Evolutionary conservation across 1,284 basidiomycete species (phyloP).

Genomic region (Butyriboletus appendiculatus): DNA sequence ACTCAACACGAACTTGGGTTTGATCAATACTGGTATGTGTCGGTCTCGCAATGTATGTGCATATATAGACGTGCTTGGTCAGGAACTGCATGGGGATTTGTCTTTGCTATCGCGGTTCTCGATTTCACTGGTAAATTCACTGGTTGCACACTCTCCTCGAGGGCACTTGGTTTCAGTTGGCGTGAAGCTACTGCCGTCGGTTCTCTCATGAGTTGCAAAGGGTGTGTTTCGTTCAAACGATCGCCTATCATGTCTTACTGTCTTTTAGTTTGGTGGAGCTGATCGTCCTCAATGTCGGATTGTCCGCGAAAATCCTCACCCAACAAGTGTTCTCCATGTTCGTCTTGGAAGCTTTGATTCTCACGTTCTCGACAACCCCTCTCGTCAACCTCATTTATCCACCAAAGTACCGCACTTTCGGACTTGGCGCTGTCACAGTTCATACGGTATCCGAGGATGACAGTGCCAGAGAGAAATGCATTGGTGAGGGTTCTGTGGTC

Average conservation of each 20-base stretch:
- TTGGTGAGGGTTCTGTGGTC: conserved; percentile 10
- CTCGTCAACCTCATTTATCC: conserved; percentile 81
- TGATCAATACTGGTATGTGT: conserved; percentile 66
- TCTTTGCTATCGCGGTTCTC: conserved; percentile 76
- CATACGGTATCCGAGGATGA: background rate
- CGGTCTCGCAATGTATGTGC: conserved; percentile 23
- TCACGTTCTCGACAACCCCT: conserved; percentile 91
- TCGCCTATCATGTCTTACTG: conserved; percentile 1
- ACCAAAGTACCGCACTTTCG: conserved; percentile 54
- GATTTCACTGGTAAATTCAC: conserved; percentile 87
- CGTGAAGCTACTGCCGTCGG: conserved; percentile 88
- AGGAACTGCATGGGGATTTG: conserved; percentile 90
- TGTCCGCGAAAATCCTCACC: conserved; percentile 81
- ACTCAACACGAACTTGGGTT: conserved; percentile 85
- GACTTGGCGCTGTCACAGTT: conserved; percentile 14
- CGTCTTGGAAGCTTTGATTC: conserved; percentile 82
- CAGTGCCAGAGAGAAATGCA: conserved; percentile 5
- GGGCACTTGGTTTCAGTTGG: conserved; percentile 69
- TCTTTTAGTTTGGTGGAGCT: conserved; percentile 74
- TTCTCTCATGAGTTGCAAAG: conserved; percentile 95
- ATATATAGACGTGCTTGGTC: conserved; percentile 47
- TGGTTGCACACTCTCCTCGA: conserved; percentile 72
- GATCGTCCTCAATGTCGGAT: conserved; percentile 94
- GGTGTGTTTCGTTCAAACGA: conserved; percentile 45
- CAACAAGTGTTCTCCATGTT: conserved; percentile 85